Conservation (phyloP, 768 basidiomycete genomes). For the Termitomyces sp. region DNA sequence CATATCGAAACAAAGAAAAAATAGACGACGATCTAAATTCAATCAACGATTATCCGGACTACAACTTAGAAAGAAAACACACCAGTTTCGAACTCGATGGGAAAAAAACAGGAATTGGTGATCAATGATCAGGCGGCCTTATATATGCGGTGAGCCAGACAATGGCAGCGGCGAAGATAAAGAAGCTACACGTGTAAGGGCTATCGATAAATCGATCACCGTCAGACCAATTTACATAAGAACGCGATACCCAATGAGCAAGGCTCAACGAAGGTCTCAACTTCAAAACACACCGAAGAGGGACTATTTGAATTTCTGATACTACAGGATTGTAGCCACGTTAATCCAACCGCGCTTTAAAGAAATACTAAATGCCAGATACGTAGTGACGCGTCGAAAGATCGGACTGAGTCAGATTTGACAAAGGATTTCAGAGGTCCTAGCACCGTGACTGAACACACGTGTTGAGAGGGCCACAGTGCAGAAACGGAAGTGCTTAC, state of each 20-base stretch:
- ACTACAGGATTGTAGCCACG: background rate
- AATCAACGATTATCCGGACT: background rate
- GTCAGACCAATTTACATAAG: slow-evolving; percentile 2
- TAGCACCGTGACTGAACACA: background rate
- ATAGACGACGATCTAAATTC: background rate
- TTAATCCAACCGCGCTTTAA: background rate
- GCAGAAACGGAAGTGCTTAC: background rate
- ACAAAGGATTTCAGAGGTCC: background rate
- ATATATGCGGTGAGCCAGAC: background rate
- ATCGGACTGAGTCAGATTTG: background rate
- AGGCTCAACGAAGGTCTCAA: background rate
- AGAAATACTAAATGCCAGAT: background rate
- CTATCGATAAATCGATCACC: slow-evolving; percentile 3
- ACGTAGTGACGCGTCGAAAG: background rate
- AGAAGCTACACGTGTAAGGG: slow-evolving; percentile 7
- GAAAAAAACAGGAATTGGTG: too few species aligned
- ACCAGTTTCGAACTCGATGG: background rate
- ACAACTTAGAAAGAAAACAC: background rate
- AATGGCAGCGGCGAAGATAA: background rate
- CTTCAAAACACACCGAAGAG: background rate
- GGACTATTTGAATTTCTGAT: background rate
- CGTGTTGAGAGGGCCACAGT: background rate
- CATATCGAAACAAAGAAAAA: background rate
- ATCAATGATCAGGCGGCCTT: background rate
- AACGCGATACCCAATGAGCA: background rate